phyloP scores from a whole-genome alignment of 2,329 filamentous ascomycete genomes.

The Scortechinia acanthostroma region DNA sequence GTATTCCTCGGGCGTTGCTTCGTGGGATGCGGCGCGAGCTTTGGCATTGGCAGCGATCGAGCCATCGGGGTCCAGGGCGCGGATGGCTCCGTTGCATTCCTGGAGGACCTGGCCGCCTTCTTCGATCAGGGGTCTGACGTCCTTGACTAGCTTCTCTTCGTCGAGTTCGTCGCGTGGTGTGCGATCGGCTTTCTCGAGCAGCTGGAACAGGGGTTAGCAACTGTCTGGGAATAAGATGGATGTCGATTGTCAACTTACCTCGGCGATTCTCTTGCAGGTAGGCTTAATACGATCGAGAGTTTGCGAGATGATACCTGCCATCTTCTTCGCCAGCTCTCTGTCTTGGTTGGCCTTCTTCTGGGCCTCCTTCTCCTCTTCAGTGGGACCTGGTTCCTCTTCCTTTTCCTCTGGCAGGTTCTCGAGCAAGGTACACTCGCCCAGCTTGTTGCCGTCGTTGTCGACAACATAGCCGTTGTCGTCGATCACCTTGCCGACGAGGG shows the following conservation, averaged over 20 bases:
- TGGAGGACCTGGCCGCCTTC: conserved; percentile 58
- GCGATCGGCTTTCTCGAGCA: conserved; percentile 59
- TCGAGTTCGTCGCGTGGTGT: conserved; percentile 65
- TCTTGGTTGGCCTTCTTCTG: conserved; percentile 41
- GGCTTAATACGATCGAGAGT: conserved; percentile 63
- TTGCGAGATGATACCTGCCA: conserved; percentile 53
- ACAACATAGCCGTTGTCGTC: conserved; percentile 44
- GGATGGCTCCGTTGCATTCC: conserved; percentile 64
- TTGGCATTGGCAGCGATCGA: conserved; percentile 62
- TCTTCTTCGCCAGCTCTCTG: conserved; percentile 56
- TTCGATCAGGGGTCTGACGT: conserved; percentile 67
- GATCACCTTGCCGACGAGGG: conserved; percentile 39
- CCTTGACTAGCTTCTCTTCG: conserved; percentile 64
- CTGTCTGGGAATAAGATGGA: conserved; percentile 7
- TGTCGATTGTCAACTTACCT: conserved; percentile 32
- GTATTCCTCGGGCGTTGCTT: conserved; percentile 63
- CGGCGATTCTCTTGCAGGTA: conserved; percentile 64
- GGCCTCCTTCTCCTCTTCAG: conserved; percentile 32
- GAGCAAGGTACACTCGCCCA: conserved; percentile 43
- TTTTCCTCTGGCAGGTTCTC: conserved; percentile 24
- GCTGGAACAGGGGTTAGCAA: conserved; percentile 24
- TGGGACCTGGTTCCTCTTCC: conserved; percentile 32
- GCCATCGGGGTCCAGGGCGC: conserved; percentile 65
- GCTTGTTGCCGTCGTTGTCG: conserved; percentile 40
- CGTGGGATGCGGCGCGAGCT: conserved; percentile 51